Base-by-base conservation (phyloP, 2,329 filamentous ascomycete genomes). In the Zymoseptoria ardabiliae region DNA sequence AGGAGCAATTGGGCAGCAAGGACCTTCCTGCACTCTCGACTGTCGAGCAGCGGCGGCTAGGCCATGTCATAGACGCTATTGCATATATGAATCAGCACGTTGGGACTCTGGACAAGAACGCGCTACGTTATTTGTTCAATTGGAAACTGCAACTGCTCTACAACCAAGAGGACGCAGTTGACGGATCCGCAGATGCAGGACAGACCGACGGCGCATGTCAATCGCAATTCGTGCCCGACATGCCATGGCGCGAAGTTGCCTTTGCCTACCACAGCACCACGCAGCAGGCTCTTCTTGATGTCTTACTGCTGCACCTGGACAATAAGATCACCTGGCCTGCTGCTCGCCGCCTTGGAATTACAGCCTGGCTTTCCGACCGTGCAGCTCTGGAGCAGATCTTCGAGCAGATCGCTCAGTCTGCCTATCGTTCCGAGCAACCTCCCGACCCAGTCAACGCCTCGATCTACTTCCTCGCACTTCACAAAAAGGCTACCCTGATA, bases 361-460 rank as follows among this genome's bases (percentile, higher is more conserved):
- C 96, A 70, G 93, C 97, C 86, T 99, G 94, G 93, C 81, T 99
- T 63, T 84, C 85, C 0, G 92, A 97, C 72, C 74, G 81, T 19
- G 83, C 82, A 57, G 86, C 91, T 21, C 78, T 97, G 71, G 90
- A 94, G 72, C 75, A 82, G 0, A 90, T 97, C 70, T 92, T 99
- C 63, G 94, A 99, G 72, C 76, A 85, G n/a, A 84, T 99, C 51
- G 95, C 92, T 28, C 86, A 92, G 50, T 96, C 94, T 64, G 91
- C 97, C 70, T 99, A 97, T 73, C 91, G 90, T 17, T 91, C 90
- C 65, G 86, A 85, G 21, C 91, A 96, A 30, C 83, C 89, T 59
- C 94, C 91, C 72, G 93, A 96, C 66, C 94, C 94, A 0, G 85
- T 96, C 8, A 89, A 96, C 69, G 97, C 94, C 75, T 90, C 88